Conservation (phyloP, 768 basidiomycete genomes). For the Leccinum aurantiacum region DNA sequence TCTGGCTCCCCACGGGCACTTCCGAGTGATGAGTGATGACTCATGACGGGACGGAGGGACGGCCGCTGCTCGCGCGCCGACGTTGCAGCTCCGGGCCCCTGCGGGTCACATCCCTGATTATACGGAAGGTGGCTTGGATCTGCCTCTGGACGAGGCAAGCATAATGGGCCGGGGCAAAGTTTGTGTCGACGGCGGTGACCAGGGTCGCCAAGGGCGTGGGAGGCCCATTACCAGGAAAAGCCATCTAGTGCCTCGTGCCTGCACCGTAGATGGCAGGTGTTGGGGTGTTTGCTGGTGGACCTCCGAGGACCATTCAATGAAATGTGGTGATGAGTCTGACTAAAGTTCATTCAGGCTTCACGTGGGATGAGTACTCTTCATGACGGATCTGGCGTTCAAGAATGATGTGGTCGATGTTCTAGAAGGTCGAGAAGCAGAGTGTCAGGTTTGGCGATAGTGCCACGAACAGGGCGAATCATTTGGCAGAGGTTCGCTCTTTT, state of each 20-base stretch:
- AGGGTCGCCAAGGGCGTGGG: conserved; percentile 32
- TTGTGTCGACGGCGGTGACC: conserved; percentile 3
- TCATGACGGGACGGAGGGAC: conserved; percentile 6
- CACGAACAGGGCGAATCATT: neutral
- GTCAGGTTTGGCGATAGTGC: neutral
- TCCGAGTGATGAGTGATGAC: conserved; percentile 18
- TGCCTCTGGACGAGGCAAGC: conserved; percentile 5
- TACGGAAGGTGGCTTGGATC: conserved; percentile 1
- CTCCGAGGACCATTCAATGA: conserved; percentile 32
- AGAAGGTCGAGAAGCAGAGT: conserved; percentile 12
- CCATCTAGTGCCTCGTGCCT: conserved; percentile 32
- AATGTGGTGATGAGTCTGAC: conserved; percentile 7
- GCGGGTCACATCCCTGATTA: neutral
- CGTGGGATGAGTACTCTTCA: conserved; percentile 10
- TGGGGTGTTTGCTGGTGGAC: conserved; percentile 11
- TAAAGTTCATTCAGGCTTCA: neutral
- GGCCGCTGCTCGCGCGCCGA: conserved; percentile 1
- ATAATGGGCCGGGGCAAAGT: neutral
- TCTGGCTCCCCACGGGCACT: conserved; percentile 23
- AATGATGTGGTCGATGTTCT: conserved; percentile 12
- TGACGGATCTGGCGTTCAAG: neutral
- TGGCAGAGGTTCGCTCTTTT: neutral
- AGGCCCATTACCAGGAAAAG: conserved; percentile 18
- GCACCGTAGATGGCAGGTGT: conserved; percentile 14
- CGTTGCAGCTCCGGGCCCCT: conserved; percentile 1